A percentile compares a stretch with the other conserved stretches of the same genome.
phyloP scores from a whole-genome alignment of 1,284 basidiomycete genomes.

The Omphalotus olearius region DNA sequence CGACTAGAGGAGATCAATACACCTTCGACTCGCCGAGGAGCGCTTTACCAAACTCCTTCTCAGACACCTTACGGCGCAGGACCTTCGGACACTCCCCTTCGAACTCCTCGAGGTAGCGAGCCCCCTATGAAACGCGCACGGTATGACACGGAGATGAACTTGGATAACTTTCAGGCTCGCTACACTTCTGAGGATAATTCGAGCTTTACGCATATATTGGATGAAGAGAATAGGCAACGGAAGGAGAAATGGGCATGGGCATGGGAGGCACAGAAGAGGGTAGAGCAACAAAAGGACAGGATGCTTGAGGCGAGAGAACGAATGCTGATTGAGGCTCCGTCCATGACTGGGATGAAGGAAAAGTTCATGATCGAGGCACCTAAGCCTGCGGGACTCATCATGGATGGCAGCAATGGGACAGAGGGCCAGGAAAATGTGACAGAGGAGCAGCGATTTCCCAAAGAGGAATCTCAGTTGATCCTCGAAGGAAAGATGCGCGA shows the following conservation, averaged over 20 bases:
- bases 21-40: constrained; percentile 35
- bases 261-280: constrained; percentile 82
- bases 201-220: constrained; percentile 86
- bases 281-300: constrained; percentile 59
- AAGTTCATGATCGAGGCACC: constrained; percentile 62
- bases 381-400: constrained; percentile 48
- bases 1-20: constrained; percentile 65
- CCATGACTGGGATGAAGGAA: constrained; percentile 60
- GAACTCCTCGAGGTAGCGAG: constrained; percentile 29
- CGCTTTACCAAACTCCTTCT: constrained; percentile 49
- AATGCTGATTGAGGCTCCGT: constrained; percentile 65
- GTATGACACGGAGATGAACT: constrained; percentile 56
- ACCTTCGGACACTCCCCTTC: constrained; percentile 65
- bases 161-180: constrained; percentile 84
- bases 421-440: constrained; percentile 28
- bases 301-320: constrained; percentile 63
- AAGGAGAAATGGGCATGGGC: constrained; percentile 85
- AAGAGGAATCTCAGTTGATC: constrained; percentile 28
- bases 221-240: constrained; percentile 80
- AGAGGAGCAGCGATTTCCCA: constrained; percentile 30
- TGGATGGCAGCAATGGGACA: constrained; percentile 30
- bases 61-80: constrained; percentile 63
- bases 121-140: constrained; percentile 50
- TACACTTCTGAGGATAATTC: constrained; percentile 96
- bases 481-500: constrained; percentile 20